Evolutionary conservation across 1,284 basidiomycete species (phyloP), one percentile per base, ranked within the genome.

Genomic region (Boletus semigastroideus): DNA sequence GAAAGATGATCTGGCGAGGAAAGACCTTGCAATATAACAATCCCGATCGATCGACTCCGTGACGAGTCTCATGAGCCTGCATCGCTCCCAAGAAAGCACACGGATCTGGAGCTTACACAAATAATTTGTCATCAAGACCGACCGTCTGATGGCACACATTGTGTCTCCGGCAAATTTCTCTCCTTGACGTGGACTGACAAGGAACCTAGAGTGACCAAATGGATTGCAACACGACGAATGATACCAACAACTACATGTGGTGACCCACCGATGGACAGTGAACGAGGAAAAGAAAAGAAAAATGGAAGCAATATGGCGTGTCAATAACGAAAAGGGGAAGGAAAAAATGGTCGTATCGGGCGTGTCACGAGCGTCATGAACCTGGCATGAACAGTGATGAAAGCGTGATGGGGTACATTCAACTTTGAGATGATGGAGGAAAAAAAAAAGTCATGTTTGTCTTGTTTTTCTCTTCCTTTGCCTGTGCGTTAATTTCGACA

Each of bases 241-340:
- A 58, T 55, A 68, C 54, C 55, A 36, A 51, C 66, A 45, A 58
- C 65, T 66, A 67, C 58, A 62, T 48, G 52, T 39, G 40, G 46
- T 48, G 40, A 56, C 51, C 51, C 46, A 48, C 57, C 49, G 37
- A 41, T 43, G 37, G 40, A 10, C 39, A 37, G 42, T 31, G 27
- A 50, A 53, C 10, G 3, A 13, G 14, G 14, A n/a, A 20, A 9
- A 7, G 16, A 16, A 46, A 17, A 61, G 52, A 25, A 25, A 25
- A 25, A 25, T 25, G 25, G 27, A 42, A 55, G 59, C 52, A 63
- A 53, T 30, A 40, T 42, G 19, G 13, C 49, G 51, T 37, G 34
- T 50, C 51, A 39, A 54, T 45, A 59, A 25, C 37, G 51, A 51
- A 44, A 42, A 48, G 16, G 38, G 48, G 44, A 38, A 30, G 40